Base-by-base conservation (phyloP, 768 basidiomycete species). In the Solioccasus polychromus region DNA sequence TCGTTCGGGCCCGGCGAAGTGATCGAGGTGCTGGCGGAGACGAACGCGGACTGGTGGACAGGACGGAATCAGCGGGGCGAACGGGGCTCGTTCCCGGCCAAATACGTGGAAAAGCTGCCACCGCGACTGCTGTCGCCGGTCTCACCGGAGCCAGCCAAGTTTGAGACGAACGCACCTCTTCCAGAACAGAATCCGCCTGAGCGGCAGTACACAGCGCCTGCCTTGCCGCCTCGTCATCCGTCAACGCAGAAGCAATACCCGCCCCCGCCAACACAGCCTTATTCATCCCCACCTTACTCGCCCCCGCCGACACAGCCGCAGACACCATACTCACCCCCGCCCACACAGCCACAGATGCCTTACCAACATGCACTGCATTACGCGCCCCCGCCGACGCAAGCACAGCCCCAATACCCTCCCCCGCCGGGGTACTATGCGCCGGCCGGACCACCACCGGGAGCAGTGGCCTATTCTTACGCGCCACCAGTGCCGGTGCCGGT, bases 21-120 rank as follows among this genome's bases (percentile, higher is more conserved):
- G 29, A 81, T 95, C 47, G 86, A 90, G 48, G 76, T 95, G 48
- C 67, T 88, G 37, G 77, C 84, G 49, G 89, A 93, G 62, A 86
- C 80, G n/a, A 91, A 92, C 51, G 70, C 74, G 1, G 92, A 93
- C 61, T 93, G 92, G 92, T 95, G 90, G 90, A 85, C 76, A 26
- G 91, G 92, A n/a, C 71, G 72, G 49, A 58, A 76, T 52, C 54
- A 52, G 32, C 73, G 82, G 23, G 83, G 82, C 19, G 74, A 69
- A 43, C 75, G 82, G 36, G 91, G 86, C 3, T 67, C 92, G 35
- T 89, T 94, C 73, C 92, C 91, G 0, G 76, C 84, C 18, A 77
- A 76, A 53, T 85, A 89, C 44, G 85, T 89, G 34, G 81, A 88
- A 64, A 85, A 73, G 59, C 45, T 85, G 35, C 59, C 48, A 10